A percentile compares a stretch with the other conserved stretches of the same genome.
phyloP scores from a whole-genome alignment of 257 asterid genomes.

The Solanum piurae region DNA sequence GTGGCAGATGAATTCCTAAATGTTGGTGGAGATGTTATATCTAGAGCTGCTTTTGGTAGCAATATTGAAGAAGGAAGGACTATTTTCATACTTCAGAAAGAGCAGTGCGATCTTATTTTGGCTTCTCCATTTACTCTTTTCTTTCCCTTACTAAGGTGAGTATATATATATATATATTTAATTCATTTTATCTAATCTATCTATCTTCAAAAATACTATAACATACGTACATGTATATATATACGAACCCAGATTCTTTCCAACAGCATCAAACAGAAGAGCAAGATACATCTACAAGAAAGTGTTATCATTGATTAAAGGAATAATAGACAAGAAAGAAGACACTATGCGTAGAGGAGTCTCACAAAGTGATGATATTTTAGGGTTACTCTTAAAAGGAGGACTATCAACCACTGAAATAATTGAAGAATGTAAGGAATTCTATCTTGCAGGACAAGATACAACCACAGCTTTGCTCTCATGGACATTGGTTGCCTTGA shows the following conservation, averaged over 20 bases:
- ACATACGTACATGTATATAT: background rate
- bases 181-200: no score
- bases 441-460: conserved; percentile 22
- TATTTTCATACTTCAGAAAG: conserved; percentile 10
- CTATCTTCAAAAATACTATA: background rate
- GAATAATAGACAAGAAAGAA: background rate
- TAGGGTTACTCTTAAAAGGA: conserved; percentile 9
- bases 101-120: conserved; percentile 6
- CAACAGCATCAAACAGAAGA: conserved; percentile 13
- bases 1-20: background rate
- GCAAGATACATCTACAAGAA: conserved; percentile 7
- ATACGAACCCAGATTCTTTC: conserved; percentile 19
- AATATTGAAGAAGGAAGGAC: conserved; percentile 13
- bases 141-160: conserved; percentile 1
- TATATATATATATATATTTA: no score
- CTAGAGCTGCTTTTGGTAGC: conserved; percentile 13
- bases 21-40: conserved; percentile 9
- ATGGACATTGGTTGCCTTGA: conserved; percentile 13
- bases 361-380: background rate
- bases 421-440: conserved; percentile 17
- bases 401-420: conserved; percentile 6
- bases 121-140: conserved; percentile 6
- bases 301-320: background rate
- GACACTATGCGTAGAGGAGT: background rate
- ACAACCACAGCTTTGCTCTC: conserved; percentile 17